Percentiles rank a stretch among this genome's conserved stretches.
Evolutionary conservation across 306 rosid genomes (phyloP).

Genomic region (Trifolium fragiferum): DNA sequence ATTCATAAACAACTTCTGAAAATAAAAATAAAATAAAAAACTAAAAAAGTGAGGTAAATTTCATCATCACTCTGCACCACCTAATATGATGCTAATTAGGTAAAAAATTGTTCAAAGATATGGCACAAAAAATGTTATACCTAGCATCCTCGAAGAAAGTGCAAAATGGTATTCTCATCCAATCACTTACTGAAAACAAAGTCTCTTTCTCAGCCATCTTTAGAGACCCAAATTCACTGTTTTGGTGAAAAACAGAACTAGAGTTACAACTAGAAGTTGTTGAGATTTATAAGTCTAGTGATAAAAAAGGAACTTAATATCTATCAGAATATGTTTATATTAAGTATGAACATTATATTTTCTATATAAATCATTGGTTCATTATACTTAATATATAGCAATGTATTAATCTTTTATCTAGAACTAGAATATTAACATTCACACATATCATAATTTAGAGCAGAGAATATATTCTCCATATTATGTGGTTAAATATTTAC

Average conservation of each 20-base stretch:
- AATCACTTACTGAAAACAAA: constrained; percentile 50
- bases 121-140: constrained; percentile 45
- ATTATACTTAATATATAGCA: constrained; percentile 18
- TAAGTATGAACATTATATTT: too few species aligned
- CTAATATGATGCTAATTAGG: not conserved
- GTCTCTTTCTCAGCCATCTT: constrained; percentile 61
- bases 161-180: constrained; percentile 55
- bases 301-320: constrained; percentile 12
- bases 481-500: constrained; percentile 20
- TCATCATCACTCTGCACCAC: constrained; percentile 3
- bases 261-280: not conserved
- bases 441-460: constrained; percentile 18
- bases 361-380: too few species aligned
- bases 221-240: constrained; percentile 34
- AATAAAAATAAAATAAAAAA: constrained; percentile 9
- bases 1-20: not conserved
- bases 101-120: not conserved
- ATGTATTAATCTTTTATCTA: not conserved
- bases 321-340: too few species aligned
- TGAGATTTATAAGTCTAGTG: not conserved
- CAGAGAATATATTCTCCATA: constrained; percentile 22
- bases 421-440: constrained; percentile 15
- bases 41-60: constrained; percentile 20
- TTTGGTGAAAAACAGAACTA: constrained; percentile 32
- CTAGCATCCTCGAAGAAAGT: constrained; percentile 74